Evolutionary conservation across 495 filamentous ascomycete genomes (phyloP), one percentile per base, ranked within the genome.

Genomic region (Xylaria sp.): DNA sequence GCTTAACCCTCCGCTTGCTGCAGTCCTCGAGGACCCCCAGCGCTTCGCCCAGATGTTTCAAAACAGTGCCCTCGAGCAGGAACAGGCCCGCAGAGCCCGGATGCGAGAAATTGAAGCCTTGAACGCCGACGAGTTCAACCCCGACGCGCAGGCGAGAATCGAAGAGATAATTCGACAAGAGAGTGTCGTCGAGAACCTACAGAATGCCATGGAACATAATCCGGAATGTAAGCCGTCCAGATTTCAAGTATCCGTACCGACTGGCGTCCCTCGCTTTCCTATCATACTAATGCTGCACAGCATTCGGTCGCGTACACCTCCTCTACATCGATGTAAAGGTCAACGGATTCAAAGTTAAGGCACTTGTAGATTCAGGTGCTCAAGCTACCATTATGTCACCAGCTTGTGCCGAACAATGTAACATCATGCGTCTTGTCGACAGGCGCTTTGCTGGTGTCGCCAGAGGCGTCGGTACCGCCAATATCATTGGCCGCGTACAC

Each of bases 371-470:
- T 80, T 98, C 96, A 26, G 96, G 96, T 59, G 96, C 96, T 24
- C 97, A 99, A 83, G 92, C 96, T 19, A 99, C 96, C 21, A 97
- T 99, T 83, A 98, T 99, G 96, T 98, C 95, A 7, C 97, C 96
- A 6, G 85, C 89, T 44, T 97, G 93, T 77, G 97, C 96, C 11
- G 91, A 95, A 74, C 85, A 89, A 37, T 98, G 97, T 78, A 94
- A 93, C 76, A 97, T 99, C 80, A 97, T 97, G 93, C 93, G 96
- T 21, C 89, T 98, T n/a, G 90, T 98, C 31, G 97, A 99, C 81
- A 90, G 87, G 70, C 91, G 96, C 52, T 98, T 94, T 79, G 90
- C 92, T 46, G 96, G 96, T 73, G 92, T 97, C 61, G 96, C 96
- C 15, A 89, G 92, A 67, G 96, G 96, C 57, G 95, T 99, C 19